phyloP scores from a whole-genome alignment of 805 yeast species.

The Zygosaccharomyces bailii region DNA sequence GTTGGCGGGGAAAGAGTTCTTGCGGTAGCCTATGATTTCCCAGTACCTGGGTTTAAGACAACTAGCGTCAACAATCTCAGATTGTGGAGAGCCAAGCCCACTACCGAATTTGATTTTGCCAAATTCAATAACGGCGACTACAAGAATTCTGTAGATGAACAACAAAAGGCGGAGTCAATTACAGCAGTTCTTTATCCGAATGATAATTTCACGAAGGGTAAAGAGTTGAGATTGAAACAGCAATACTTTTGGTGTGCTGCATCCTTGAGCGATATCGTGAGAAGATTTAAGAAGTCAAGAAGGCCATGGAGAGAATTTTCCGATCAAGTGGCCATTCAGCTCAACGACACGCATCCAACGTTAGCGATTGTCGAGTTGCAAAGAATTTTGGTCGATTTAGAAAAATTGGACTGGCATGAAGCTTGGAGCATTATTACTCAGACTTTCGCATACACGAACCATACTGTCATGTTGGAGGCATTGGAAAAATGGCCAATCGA shows the following conservation, averaged over 20 bases:
- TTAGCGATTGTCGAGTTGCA: constrained; percentile 86
- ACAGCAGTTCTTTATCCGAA: constrained; percentile 92
- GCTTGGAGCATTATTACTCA: constrained; percentile 82
- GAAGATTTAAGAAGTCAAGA: constrained; percentile 78
- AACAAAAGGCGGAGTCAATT: constrained; percentile 86
- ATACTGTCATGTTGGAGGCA: constrained; percentile 93
- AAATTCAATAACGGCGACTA: constrained; percentile 92
- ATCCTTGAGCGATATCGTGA: constrained; percentile 82
- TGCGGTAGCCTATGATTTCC: constrained; percentile 89
- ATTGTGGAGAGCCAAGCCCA: constrained; percentile 86
- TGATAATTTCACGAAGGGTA: constrained; percentile 88
- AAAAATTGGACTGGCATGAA: constrained; percentile 72
- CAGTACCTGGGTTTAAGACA: constrained; percentile 87
- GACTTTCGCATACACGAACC: constrained; percentile 91
- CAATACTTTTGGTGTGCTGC: constrained; percentile 98
- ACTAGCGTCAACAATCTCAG: constrained; percentile 82
- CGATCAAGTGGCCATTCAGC: constrained; percentile 84
- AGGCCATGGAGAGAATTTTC: constrained; percentile 80
- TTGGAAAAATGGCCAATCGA: constrained; percentile 94
- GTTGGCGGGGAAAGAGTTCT: constrained; percentile 83
- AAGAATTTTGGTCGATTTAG: constrained; percentile 80
- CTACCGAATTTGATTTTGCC: constrained; percentile 84
- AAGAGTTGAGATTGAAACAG: constrained; percentile 87
- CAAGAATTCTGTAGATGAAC: constrained; percentile 74
- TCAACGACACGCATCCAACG: constrained; percentile 94